Base-by-base conservation (phyloP, 768 basidiomycete genomes). In the Termitomyces sp. region DNA sequence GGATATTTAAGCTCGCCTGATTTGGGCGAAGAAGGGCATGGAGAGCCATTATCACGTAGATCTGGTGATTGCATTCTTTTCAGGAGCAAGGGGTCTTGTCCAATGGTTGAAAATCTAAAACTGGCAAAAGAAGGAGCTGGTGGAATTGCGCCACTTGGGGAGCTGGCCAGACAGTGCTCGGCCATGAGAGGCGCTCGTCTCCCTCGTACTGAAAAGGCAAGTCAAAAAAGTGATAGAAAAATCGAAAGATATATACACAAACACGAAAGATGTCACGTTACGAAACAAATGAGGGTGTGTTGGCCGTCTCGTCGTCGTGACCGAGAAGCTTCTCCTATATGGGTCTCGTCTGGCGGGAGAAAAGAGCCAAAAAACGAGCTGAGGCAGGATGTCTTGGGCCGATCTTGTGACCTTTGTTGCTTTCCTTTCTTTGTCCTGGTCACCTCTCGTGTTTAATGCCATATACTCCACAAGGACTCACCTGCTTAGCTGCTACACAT, bases 91-190 rank as follows among this genome's bases (percentile, higher is more conserved):
- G 86, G 85, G 61, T 74, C 71, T 66, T 83, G 79, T 34, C 86
- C 86, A 45, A 88, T 88, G 4, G 71, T 78, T 11, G 64, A 70
- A 68, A 87, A 88, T 32, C 73, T 74, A 67, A 86, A 77, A 57
- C 73, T 68, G n/a, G 76, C 63, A 59, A 84, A 78, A 47, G 63
- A 53, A n/a, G 69, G 74, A 4, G 83, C 77, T 11, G 65, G 78
- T 76, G 69, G 61, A 15, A 63, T 54, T 14, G 50, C n/a, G 42
- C 31, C 36, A 37, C n/a, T 52, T 20, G 54, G 29, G 42, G 29
- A 59, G 14, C 38, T 45, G 37, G 14, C 31, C 51, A 52, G 29
- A 40, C 59, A 10, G 17, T 53, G 50, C 51, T 37, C 29, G 52
- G 51, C 36, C 59, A 60, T 60, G 31, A 3, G 0, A 14, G 36